Conservation (phyloP, 495 filamentous ascomycete genomes). For the Bathelium albidoporum region DNA sequence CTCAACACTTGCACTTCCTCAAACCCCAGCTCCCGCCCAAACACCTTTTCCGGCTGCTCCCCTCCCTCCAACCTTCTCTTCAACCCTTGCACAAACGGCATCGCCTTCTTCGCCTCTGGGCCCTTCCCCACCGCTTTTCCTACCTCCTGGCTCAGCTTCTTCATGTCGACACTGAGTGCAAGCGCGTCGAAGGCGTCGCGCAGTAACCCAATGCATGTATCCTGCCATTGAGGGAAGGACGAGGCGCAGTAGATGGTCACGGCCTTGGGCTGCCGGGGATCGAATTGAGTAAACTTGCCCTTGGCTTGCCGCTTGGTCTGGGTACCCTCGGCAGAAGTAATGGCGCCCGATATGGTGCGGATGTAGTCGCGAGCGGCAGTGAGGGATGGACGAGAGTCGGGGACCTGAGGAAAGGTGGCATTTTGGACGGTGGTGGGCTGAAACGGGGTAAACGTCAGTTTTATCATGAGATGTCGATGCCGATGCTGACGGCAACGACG, state of each 20-base stretch:
- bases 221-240: constrained; percentile 79
- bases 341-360: constrained; percentile 58
- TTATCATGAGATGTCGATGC: too few relatives aligned
- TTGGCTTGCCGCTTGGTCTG: constrained; percentile 79
- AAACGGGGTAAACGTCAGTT: too few relatives aligned
- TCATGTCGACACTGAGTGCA: constrained; percentile 58
- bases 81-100: constrained; percentile 86
- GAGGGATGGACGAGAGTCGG: constrained; percentile 49
- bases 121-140: constrained; percentile 63
- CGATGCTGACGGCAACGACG: neutral
- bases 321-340: constrained; percentile 75
- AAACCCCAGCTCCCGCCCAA: constrained; percentile 74
- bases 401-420: constrained; percentile 63
- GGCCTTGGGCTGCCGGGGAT: constrained; percentile 82
- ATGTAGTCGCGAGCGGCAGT: constrained; percentile 75
- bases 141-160: constrained; percentile 48
- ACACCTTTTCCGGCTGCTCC: constrained; percentile 51
- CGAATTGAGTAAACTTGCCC: constrained; percentile 70
- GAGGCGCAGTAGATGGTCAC: constrained; percentile 76
- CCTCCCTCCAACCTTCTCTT: constrained; percentile 65
- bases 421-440: constrained; percentile 57
- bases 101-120: constrained; percentile 84
- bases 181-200: constrained; percentile 50
- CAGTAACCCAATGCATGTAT: constrained; percentile 77
- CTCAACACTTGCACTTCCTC: constrained; percentile 60